phyloP scores from a whole-genome alignment of 2,329 filamentous ascomycete genomes.

The Cytospora piceae region DNA sequence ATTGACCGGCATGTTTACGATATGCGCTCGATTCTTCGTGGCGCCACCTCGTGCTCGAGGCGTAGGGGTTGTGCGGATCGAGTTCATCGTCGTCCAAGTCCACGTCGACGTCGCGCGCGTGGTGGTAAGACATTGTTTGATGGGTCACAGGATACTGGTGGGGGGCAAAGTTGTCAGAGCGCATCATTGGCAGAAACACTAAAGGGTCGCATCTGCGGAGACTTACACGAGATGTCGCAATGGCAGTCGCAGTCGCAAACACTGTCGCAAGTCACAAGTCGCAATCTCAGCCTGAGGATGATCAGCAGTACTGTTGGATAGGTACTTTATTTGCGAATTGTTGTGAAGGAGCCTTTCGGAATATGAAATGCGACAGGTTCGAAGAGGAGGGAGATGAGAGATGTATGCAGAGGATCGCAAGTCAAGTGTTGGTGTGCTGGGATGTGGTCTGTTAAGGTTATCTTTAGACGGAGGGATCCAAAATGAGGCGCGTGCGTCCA shows the following conservation, averaged over 20 bases:
- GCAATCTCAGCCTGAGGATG: constrained; percentile 5
- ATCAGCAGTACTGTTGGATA: not conserved
- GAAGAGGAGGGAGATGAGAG: not conserved
- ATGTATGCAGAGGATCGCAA: not conserved
- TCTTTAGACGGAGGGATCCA: constrained; percentile 20
- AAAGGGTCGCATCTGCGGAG: constrained; percentile 10
- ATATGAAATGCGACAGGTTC: not conserved
- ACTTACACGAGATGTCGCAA: constrained; percentile 23
- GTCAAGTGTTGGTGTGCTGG: constrained; percentile 9
- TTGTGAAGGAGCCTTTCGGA: not conserved
- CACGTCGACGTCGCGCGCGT: constrained; percentile 24
- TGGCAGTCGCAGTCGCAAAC: constrained; percentile 6
- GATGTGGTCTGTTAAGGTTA: constrained; percentile 12
- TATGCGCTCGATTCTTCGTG: constrained; percentile 66
- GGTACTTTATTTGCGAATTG: not conserved
- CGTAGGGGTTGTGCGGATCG: constrained; percentile 54
- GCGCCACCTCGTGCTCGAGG: constrained; percentile 62
- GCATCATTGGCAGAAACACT: constrained; percentile 17
- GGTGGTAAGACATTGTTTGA: constrained; percentile 24
- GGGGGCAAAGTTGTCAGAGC: constrained; percentile 18
- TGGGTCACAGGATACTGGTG: constrained; percentile 9
- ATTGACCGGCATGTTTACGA: constrained; percentile 50
- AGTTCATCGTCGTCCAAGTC: constrained; percentile 35
- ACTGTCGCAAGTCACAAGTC: not conserved
- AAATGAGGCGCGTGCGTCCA: constrained; percentile 11